Base-by-base conservation (phyloP, 140 eudicot species). In the Anethum foeniculum region DNA sequence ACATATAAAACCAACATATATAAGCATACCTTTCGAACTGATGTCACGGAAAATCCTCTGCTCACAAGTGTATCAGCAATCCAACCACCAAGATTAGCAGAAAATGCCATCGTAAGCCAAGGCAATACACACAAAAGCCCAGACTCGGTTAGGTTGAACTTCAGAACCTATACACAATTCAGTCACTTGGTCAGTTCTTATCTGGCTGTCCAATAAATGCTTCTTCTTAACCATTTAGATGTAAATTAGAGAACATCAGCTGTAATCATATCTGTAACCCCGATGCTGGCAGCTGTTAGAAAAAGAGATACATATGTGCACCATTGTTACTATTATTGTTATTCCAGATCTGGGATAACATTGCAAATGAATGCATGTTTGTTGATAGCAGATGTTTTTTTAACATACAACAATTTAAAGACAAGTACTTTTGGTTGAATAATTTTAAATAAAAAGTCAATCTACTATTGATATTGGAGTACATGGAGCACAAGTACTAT, bases 21-120 rank as follows among this genome's bases (percentile, higher is more conserved):
- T 34, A 78, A 23, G 18, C 85, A 71, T 91, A 93, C 98, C 96
- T 93, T 93, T 58, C 98, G 86, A 62, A 93, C 98, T 43, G 81
- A 87, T 47, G 98, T 93, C 80, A 91, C 96, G 3, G 98, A 93
- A 47, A 54, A 80, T 79, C 98, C 98, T 86, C 86, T 91, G 86
- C 90, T 93, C 79, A 93, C 97, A 56, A 93, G 91, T 38, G 97
- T 88, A 76, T 93, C 98, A 25, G 98, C 98, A 80, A 93, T 91
- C 98, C 98, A 93, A 23, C 98, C 98, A 75, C 98, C 98, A 75
- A 91, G 86, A 82, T 93, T 93, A 38, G 98, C 98, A 62, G 92
- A 91, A 74, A 93, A 82, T 41, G 98, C 98, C 98, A 93, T 93
- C 13, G 98, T 93, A 77, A 93, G 93, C 98, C 98, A 93, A 34